Conservation (phyloP, 2,329 filamentous ascomycete species). For the Hymenoscyphus infarciens region DNA sequence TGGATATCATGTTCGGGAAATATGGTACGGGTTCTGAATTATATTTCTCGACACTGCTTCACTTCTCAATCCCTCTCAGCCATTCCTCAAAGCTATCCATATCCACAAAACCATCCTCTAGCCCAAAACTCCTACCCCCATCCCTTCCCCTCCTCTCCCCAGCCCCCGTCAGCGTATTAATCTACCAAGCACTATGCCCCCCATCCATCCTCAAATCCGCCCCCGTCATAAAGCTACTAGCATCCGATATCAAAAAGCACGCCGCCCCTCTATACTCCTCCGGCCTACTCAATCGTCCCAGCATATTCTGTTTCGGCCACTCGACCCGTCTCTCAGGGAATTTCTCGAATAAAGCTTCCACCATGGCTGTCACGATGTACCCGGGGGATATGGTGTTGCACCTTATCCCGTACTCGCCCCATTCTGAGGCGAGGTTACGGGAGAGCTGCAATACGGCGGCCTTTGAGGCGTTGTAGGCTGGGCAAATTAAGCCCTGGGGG, state of each 20-base stretch:
- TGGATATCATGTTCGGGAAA: not conserved
- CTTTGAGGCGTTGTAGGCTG: constrained; percentile 74
- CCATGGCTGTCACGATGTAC: constrained; percentile 81
- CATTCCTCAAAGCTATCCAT: not conserved
- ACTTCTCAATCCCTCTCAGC: not conserved
- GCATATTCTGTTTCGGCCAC: constrained; percentile 86
- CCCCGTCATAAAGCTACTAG: constrained; percentile 68
- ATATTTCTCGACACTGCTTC: not conserved
- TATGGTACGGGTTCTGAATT: not conserved
- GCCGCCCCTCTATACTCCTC: constrained; percentile 70
- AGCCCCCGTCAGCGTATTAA: not conserved
- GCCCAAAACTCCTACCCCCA: not conserved
- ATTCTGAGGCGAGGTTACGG: constrained; percentile 69
- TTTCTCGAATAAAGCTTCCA: constrained; percentile 71
- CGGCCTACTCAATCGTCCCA: constrained; percentile 63
- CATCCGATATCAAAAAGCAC: constrained; percentile 63
- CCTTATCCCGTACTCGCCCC: constrained; percentile 64
- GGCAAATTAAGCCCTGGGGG: constrained; percentile 51
- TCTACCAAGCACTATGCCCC: constrained; percentile 49
- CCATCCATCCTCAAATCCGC: constrained; percentile 33
- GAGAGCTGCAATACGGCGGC: constrained; percentile 69
- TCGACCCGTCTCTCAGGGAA: constrained; percentile 63
- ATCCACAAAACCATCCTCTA: not conserved
- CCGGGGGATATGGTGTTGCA: constrained; percentile 80
- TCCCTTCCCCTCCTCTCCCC: not conserved